Percentiles rank a stretch among this genome's conserved stretches.
These are phyloP conservation scores for Stenocarpella maydis DNA, from an alignment of 2,329 filamentous ascomycete genomes.

Conservation along the genomic window DNA sequence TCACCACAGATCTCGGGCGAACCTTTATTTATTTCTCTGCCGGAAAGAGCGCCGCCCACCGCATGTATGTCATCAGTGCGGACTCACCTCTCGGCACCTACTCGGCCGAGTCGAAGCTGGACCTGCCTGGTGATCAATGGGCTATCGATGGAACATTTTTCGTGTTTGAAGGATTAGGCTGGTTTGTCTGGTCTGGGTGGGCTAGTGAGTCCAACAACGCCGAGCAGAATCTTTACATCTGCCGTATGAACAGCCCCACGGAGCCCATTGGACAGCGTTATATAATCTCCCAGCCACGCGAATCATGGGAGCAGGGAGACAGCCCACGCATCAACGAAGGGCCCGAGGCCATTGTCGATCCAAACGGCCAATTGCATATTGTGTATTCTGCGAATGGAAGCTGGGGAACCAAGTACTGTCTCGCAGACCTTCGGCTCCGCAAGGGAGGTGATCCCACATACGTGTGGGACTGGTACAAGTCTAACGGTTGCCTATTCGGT, in stretches of 20 bases:
- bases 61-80: constrained; percentile 40
- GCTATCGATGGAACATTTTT: constrained; percentile 40
- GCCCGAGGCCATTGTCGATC: constrained; percentile 39
- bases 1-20: constrained; percentile 34
- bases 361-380: constrained; percentile 41
- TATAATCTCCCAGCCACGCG: constrained; percentile 41
- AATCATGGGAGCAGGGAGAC: constrained; percentile 39
- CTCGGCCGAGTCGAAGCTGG: constrained; percentile 36
- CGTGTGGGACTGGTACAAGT: constrained; percentile 43
- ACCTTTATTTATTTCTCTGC: constrained; percentile 40
- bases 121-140: constrained; percentile 39
- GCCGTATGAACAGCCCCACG: constrained; percentile 38
- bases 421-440: constrained; percentile 39
- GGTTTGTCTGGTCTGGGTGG: constrained; percentile 43
- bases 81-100: constrained; percentile 36
- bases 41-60: constrained; percentile 35
- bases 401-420: constrained; percentile 40
- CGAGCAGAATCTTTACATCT: constrained; percentile 40
- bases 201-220: constrained; percentile 22
- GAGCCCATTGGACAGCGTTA: constrained; percentile 36
- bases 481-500: constrained; percentile 41
- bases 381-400: constrained; percentile 42
- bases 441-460: constrained; percentile 40
- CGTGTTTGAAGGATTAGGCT: constrained; percentile 36
- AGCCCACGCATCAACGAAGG: constrained; percentile 40